These are phyloP conservation scores for Dicorynia guianensis DNA, from an alignment of 306 rosid species.

Conservation along the genomic window DNA sequence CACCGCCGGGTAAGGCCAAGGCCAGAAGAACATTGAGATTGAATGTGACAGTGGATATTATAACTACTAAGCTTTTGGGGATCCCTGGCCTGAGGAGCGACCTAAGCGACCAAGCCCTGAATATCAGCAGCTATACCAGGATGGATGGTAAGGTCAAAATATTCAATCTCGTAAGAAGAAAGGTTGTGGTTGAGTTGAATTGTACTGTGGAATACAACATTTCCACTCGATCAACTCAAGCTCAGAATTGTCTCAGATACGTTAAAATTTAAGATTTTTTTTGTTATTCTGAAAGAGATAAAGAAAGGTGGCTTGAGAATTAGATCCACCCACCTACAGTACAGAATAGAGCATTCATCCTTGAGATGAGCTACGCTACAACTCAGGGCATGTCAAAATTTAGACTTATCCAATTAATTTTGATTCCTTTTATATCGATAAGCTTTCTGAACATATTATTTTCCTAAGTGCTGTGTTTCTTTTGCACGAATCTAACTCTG, in stretches of 20 bases:
- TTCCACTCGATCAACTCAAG: neutral
- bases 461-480: too few species aligned
- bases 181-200: constrained; percentile 40
- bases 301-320: too few species aligned
- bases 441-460: too few species aligned
- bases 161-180: constrained; percentile 31
- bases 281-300: too few species aligned
- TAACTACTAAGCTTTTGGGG: neutral
- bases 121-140: constrained; percentile 42
- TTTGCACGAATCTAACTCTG: too few species aligned
- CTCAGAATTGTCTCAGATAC: constrained; percentile 23
- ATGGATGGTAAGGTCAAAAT: constrained; percentile 46
- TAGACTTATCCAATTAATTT: too few species aligned
- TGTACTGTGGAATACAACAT: constrained; percentile 42
- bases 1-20: constrained; percentile 38
- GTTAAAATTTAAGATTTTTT: constrained; percentile 33
- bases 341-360: too few species aligned
- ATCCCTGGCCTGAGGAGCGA: neutral
- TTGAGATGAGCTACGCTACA: too few species aligned
- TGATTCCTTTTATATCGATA: too few species aligned
- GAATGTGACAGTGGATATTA: constrained; percentile 40
- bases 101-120: constrained; percentile 10
- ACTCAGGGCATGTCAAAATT: too few species aligned
- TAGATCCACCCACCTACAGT: too few species aligned
- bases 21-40: constrained; percentile 36